Evolutionary conservation across 139 green algal genomes (phyloP).

Genomic region (Chlorella sp.): DNA sequence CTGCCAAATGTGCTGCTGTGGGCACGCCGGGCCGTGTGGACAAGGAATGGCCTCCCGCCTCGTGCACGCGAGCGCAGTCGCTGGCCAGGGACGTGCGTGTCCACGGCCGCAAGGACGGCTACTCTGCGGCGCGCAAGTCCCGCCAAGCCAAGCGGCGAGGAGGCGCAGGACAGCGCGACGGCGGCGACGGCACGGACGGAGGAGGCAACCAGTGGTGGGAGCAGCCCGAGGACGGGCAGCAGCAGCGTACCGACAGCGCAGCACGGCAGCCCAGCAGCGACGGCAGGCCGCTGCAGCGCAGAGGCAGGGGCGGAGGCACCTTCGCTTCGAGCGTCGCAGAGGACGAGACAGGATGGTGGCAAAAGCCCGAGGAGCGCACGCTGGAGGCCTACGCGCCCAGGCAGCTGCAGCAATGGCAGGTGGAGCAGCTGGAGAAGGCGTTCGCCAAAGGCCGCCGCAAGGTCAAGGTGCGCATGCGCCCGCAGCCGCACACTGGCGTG

Average conservation of each 20-base stretch:
- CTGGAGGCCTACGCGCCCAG: conserved; percentile 4
- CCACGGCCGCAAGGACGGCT: not conserved
- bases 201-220: not conserved
- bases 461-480: conserved; percentile 4
- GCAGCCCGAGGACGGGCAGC: not conserved
- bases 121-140: not conserved
- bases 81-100: not conserved
- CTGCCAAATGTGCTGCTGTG: no score
- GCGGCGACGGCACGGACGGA: no score
- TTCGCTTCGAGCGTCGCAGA: not conserved
- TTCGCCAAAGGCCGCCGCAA: conserved; percentile 10
- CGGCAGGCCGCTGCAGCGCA: not conserved
- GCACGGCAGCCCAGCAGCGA: no score
- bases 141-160: not conserved
- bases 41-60: no score
- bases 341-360: conserved; percentile 8
- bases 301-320: not conserved
- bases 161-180: not conserved
- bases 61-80: no score
- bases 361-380: conserved; percentile 4
- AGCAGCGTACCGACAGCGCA: not conserved
- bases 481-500: not conserved
- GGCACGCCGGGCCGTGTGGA: no score
- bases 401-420: conserved; percentile 13
- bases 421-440: conserved; percentile 13